These are phyloP conservation scores for Periconia digitata DNA, from an alignment of 2,329 filamentous ascomycete genomes.

Conservation along the genomic window DNA sequence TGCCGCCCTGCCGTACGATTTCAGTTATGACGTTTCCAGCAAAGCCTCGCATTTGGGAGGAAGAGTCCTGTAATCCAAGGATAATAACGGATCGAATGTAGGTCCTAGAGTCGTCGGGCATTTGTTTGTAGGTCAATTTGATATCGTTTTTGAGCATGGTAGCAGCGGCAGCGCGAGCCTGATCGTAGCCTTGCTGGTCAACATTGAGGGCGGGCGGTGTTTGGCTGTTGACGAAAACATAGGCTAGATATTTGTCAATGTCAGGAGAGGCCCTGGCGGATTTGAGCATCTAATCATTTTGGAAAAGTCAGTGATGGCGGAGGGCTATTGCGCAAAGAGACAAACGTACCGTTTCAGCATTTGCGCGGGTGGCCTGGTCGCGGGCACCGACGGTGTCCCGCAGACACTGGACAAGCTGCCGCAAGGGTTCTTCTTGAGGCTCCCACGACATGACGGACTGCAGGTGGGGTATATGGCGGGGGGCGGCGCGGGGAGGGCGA, in stretches of 20 bases:
- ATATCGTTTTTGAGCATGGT: constrained; percentile 97
- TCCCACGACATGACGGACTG: constrained; percentile 78
- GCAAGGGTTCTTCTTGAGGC: constrained; percentile 81
- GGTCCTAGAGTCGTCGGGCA: constrained; percentile 70
- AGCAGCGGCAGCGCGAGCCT: constrained; percentile 82
- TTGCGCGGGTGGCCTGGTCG: constrained; percentile 78
- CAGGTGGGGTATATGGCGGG: constrained; percentile 7
- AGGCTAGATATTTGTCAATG: constrained; percentile 96
- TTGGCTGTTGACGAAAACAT: constrained; percentile 75
- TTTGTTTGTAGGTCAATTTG: constrained; percentile 71
- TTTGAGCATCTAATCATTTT: constrained; percentile 74
- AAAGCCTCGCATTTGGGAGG: constrained; percentile 80
- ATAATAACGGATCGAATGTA: constrained; percentile 81
- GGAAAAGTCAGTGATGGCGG: constrained; percentile 25
- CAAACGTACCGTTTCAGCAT: constrained; percentile 80
- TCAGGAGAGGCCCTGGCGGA: constrained; percentile 88
- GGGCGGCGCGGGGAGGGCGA: constrained; percentile 13
- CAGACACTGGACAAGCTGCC: constrained; percentile 85
- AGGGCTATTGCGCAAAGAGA: constrained; percentile 20
- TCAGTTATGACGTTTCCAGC: constrained; percentile 95
- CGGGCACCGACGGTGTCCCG: constrained; percentile 89
- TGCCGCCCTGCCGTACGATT: constrained; percentile 78
- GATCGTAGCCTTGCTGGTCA: constrained; percentile 64
- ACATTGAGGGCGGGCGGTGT: constrained; percentile 62
- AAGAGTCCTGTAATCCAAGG: constrained; percentile 77